Evolutionary conservation across 768 basidiomycete genomes (phyloP), one percentile per base, ranked within the genome.

Genomic region (Amanita pseudoporphyria): DNA sequence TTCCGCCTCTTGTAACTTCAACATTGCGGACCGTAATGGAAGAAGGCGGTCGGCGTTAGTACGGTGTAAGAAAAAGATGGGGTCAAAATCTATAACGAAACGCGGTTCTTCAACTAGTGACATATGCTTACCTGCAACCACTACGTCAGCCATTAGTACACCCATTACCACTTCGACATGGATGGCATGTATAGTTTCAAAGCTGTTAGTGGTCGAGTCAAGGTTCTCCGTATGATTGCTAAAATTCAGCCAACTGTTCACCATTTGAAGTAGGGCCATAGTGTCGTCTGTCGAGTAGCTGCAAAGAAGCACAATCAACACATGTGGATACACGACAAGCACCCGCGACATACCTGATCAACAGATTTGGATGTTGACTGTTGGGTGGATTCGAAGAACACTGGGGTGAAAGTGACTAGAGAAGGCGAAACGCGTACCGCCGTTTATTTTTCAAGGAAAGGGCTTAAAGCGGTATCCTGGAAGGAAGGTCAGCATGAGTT

Each of bases 31-130:
- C 77, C 76, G 78, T 14, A 79, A 61, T 6, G 74, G 64, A 19
- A 77, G 61, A 53, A 76, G n/a, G 18, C 76, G 71, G 52, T 79
- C 78, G 21, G 77, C 74, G 40, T 79, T 74, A 51, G 59, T 53
- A 55, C 78, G 77, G 53, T 78, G 78, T 52, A 78, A 56, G 59
- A 67, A 77, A 64, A 79, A 78, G 53, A 76, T 70, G 0, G 75
- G 74, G 55, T 78, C 77, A 51, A 76, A 74, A 0, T 63, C 76
- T 72, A 47, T 39, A 32, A 31, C 7, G 19, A 50, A 30, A n/a
- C 31, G 19, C 19, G 12, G 38, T 13, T n/a, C 16, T 18, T 21
- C 26, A 26, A 18, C 6, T 18, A 10, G 9, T 37, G 14, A 44
- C 12, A 19, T 21, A 13, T 7, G 51, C 63, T 45, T 26, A 71